Conservation (phyloP, 139 green algal genomes). For the Picochlorum sp. region DNA sequence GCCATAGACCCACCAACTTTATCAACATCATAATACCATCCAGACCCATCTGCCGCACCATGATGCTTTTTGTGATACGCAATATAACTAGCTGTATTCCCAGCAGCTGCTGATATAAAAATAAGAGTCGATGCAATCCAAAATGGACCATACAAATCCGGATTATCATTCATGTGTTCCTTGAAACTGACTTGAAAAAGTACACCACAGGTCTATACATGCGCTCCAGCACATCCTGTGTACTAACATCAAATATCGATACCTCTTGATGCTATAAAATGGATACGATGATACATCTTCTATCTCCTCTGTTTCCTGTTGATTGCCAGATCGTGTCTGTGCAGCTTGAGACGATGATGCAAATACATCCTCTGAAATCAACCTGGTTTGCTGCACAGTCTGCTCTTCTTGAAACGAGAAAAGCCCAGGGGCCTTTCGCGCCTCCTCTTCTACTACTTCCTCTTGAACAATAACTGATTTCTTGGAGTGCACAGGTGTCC, state of each 20-base stretch:
- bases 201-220: conserved; percentile 58
- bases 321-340: not conserved
- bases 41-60: not conserved
- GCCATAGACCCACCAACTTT: conserved; percentile 53
- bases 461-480: not conserved
- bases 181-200: conserved; percentile 63
- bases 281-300: conserved; percentile 39
- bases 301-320: not conserved
- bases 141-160: conserved; percentile 78
- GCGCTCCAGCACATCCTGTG: conserved; percentile 59
- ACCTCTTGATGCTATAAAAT: conserved; percentile 66
- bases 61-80: conserved; percentile 25
- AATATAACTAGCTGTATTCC: conserved; percentile 65
- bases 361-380: not conserved
- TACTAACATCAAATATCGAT: conserved; percentile 78
- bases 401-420: not conserved
- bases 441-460: not conserved
- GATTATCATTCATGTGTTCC: conserved; percentile 47
- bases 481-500: conserved; percentile 1
- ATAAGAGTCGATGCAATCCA: conserved; percentile 78
- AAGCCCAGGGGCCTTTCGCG: not conserved
- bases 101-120: conserved; percentile 66
- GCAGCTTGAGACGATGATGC: not conserved
- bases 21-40: conserved; percentile 45
- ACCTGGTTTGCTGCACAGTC: not conserved